Base-by-base conservation (phyloP, 495 filamentous ascomycete species). In the Xylaria acuta region DNA sequence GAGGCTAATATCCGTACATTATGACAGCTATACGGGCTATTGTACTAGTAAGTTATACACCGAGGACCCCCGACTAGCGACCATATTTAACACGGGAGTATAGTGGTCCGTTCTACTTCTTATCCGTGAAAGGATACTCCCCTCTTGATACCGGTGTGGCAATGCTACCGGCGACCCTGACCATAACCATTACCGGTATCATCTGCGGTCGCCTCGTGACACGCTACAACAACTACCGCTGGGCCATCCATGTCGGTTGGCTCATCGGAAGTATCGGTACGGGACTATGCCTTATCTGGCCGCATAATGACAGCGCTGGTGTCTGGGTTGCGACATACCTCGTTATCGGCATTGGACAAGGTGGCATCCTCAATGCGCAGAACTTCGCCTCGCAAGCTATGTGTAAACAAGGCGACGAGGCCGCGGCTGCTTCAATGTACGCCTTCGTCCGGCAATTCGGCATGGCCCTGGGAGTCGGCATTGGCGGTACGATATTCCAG, bases 101-200 rank as follows among this genome's bases (percentile, higher is more conserved):
- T 91, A 92, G 73, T 91, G 87, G 91, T 40, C 85, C 91, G 0
- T 82, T 94, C 30, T 94, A 90, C 78, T 90, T 90, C 75, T 81
- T 89, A 64, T 85, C 88, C 11, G 85, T 91, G 36, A 87, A 88
- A 67, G 86, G 82, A 62, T 83, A 85, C 60, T 79, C 82, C 0
- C 82, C 88, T 0, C 87, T 88, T 7, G 71, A 89, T 2, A 80
- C 90, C 1, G 90, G 91, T 11, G 75, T 90, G 7, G 81, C 85
- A 3, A 74, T 90, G 18, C 80, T 91, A 56, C 85, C 88, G 0
- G 77, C 78, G 38, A 86, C 83, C 20, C 81, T 87, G 32, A 84
- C 86, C 16, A 79, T 88, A 9, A 80, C 86, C 0, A 82, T 85
- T 1, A 75, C 80, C 1, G 82, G 86, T 41, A 83, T 88, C 68